Percentiles rank a stretch among this genome's conserved stretches.
Evolutionary conservation across 768 basidiomycete species (phyloP).

Genomic region (Lanmaoa pseudosensibilis): DNA sequence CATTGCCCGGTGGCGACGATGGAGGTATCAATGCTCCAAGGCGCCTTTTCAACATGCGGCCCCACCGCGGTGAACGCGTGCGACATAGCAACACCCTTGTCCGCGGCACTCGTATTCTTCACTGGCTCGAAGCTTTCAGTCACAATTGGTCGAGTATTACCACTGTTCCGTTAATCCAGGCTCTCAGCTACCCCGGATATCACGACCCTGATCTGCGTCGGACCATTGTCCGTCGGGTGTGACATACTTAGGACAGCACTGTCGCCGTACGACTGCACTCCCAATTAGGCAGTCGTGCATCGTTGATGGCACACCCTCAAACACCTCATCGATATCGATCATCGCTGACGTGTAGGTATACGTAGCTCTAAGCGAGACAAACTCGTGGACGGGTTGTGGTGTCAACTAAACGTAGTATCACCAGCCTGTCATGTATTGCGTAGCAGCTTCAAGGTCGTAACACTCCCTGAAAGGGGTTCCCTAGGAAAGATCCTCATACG

Average conservation of each 20-base stretch:
- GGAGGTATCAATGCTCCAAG: not conserved
- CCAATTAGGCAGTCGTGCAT: not conserved
- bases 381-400: not conserved
- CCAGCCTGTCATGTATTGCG: not conserved
- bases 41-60: slow-evolving; percentile 16
- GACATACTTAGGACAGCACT: not conserved
- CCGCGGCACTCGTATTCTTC: slow-evolving; percentile 18
- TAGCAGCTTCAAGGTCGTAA: not conserved
- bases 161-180: not conserved
- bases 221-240: not conserved
- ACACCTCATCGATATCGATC: not conserved
- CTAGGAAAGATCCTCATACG: slow-evolving; percentile 5
- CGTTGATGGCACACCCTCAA: not conserved
- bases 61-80: slow-evolving; percentile 19
- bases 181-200: slow-evolving; percentile 4
- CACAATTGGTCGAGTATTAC: not conserved
- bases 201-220: slow-evolving; percentile 21
- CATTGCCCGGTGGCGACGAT: slow-evolving; percentile 4
- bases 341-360: not conserved
- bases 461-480: not conserved
- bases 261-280: not conserved
- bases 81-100: slow-evolving; percentile 6
- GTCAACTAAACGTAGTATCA: not conserved
- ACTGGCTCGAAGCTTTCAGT: not conserved
- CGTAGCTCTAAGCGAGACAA: not conserved